These are phyloP conservation scores for Talaromyces marneffei DNA, from an alignment of 2,329 filamentous ascomycete genomes.

Conservation along the genomic window DNA sequence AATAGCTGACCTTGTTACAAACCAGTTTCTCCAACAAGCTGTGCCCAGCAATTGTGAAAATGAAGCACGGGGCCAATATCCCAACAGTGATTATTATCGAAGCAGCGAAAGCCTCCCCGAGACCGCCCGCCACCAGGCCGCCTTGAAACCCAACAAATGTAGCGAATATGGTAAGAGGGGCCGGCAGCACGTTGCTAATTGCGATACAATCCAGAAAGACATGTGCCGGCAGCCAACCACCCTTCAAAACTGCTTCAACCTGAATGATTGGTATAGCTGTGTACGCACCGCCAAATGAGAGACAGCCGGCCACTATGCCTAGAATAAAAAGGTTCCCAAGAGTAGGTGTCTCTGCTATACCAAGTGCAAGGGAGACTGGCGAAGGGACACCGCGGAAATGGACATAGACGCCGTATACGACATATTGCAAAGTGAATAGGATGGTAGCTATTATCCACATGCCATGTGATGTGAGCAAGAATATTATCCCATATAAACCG, in stretches of 20 bases:
- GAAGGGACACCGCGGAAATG: slow-evolving; percentile 30
- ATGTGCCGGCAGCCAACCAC: slow-evolving; percentile 29
- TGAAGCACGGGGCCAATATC: not conserved
- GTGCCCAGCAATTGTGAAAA: not conserved
- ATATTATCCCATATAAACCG: not conserved
- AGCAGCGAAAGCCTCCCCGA: not conserved
- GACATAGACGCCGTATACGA: slow-evolving; percentile 27
- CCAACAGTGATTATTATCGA: not conserved
- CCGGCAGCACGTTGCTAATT: not conserved
- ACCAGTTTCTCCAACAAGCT: not conserved
- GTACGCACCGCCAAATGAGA: slow-evolving; percentile 32
- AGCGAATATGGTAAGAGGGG: not conserved
- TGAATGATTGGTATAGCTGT: slow-evolving; percentile 33
- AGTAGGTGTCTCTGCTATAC: slow-evolving; percentile 24
- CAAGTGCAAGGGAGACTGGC: slow-evolving; percentile 28
- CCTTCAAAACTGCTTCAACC: slow-evolving; percentile 31
- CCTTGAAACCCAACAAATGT: not conserved
- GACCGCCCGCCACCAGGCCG: not conserved
- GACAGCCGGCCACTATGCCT: slow-evolving; percentile 26
- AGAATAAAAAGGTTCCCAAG: slow-evolving; percentile 29
- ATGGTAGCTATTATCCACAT: not conserved
- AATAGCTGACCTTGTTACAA: not conserved
- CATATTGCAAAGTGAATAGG: slow-evolving; percentile 26
- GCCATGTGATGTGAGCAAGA: not conserved
- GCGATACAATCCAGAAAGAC: slow-evolving; percentile 28